Base-by-base conservation (phyloP, 805 yeast species). In the Jamesozyma lodderae region DNA sequence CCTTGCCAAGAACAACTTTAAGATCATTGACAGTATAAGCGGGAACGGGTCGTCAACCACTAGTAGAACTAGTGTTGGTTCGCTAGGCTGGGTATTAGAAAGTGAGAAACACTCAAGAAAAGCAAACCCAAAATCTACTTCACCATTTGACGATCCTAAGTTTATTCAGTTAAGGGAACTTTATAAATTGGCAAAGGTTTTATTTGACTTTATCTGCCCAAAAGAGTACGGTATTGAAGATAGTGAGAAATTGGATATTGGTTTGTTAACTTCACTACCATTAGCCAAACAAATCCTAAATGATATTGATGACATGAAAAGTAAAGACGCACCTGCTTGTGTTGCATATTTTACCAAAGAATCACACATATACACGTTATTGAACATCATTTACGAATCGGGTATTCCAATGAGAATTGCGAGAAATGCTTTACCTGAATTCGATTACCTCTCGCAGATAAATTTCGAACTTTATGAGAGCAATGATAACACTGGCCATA, bases 181-280 rank as follows among this genome's bases (percentile, higher is more conserved):
- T 37, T 92, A 88, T 58, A 70, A 90, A 45, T 69, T 92, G 40
- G 84, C 96, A 1, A 94, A 92, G 59, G 95, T 92, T 6, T 64
- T 92, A 45, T 92, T 92, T 65, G 99, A 92, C 62, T 92, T 90
- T 55, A 87, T 92, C 35, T 92, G 97, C 62, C 99, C 99, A 8
- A 97, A 92, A 60, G 99, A 92, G 57, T 92, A 92, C 57, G 99
- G 99, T 46, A 92, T 92, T 50, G 86, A 88, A 47, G 95, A 87
- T 54, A 80, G 81, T 52, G 98, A 92, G 60, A 92, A 92, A 57
- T 71, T 92, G 43, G 99, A 92, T 57, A 92, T 92, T 64, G 99
- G 99, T 4, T 67, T 92, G 41, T 67, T 92, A 50, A 92, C 99
- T 0, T 85, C 96, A 2, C 70, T 92, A 52, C 99, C 99, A 2